Evolutionary conservation across 2,329 filamentous ascomycete species (phyloP), one percentile per base, ranked within the genome.

Genomic region (Ceratocystis alfenasii): DNA sequence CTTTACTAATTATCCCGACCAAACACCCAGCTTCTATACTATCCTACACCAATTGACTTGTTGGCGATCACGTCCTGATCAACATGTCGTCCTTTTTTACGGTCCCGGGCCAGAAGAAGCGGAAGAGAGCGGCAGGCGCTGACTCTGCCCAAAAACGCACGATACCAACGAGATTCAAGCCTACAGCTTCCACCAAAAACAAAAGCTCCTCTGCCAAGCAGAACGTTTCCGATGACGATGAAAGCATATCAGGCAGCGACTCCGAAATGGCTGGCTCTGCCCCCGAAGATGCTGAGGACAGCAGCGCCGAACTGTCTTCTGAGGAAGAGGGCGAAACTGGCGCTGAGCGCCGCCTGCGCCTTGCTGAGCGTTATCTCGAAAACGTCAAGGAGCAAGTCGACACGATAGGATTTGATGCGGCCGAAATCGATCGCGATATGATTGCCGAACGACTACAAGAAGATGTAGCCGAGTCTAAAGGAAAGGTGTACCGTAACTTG

Each of bases 81-180:
- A 59, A 59, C 70, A 95, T 95, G 92, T 95, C 93, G 72, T 96
- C 92, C 48, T 99, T 97, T 77, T 99, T 99, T 77, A 96, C 92
- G 63, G 80, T 87, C 48, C 91, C 94, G 5, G 88, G 88, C 50
- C 88, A 93, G 73, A 90, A 89, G 78, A 97, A 97, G 82, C 83
- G 94, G 72, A 97, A 97, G 81, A 83, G 92, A 68, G 72, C 79
- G 5, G 75, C 78, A 66, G 80, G 81, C 30, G 73, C 78, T 17
- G 80, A 84, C 63, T 75, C 75, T 55, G 46, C 66, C 33, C 63
- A 55, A 41, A 67, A 67, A 33, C 66, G 66, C 64, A 36, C 63
- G n/a, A 65, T 65, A 50, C 60, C 66, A 28, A 44, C 66, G 46
- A 62, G 60, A 62, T 53, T 41, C 45, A 67, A 67, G 61, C 15